These are phyloP conservation scores for Murraya koenigii DNA, from an alignment of 345 rosid species.

Conservation along the genomic window DNA sequence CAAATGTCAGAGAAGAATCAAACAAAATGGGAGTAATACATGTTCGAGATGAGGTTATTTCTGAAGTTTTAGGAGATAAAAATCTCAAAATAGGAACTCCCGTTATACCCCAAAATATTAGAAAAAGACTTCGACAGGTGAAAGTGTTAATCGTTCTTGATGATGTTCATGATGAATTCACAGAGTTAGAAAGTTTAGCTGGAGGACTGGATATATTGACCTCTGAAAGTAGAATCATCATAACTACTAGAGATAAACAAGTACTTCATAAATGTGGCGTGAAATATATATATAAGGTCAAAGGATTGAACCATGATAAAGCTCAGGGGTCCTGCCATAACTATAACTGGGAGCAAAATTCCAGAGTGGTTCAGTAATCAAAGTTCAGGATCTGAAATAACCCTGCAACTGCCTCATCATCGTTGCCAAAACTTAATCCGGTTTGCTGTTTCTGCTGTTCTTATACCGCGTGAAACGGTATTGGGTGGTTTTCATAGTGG, in stretches of 20 bases:
- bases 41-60: not conserved
- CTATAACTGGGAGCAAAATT: not conserved
- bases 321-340: not conserved
- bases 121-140: not conserved
- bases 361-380: conserved; percentile 1
- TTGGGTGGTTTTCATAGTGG: not conserved
- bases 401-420: not conserved
- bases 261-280: conserved; percentile 5
- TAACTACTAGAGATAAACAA: no score
- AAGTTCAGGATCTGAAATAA: not conserved
- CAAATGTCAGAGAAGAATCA: not conserved
- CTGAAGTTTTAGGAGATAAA: not conserved
- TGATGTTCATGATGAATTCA: not conserved
- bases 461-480: not conserved
- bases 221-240: no score
- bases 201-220: not conserved
- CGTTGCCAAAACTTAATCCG: not conserved
- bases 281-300: not conserved
- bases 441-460: not conserved
- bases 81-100: not conserved
- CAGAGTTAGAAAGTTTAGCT: not conserved
- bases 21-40: not conserved
- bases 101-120: not conserved
- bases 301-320: not conserved
- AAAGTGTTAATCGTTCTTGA: conserved; percentile 2